Evolutionary conservation across 768 basidiomycete genomes (phyloP).

Genomic region (Russula dissimulans): DNA sequence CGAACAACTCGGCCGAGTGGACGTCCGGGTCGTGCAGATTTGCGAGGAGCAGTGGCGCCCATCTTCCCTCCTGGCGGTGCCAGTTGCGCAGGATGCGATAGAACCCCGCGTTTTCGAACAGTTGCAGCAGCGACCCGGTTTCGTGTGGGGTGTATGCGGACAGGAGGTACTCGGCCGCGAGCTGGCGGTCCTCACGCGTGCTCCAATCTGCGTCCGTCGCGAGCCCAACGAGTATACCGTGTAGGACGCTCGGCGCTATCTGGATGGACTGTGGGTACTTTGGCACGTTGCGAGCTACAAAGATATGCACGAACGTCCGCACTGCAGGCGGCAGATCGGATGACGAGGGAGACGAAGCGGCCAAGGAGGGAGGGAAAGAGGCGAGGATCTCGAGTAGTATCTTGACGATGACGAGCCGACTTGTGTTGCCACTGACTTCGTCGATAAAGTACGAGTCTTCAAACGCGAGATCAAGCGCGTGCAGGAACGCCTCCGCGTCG

Average conservation of each 20-base stretch:
- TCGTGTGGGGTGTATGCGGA: constrained; percentile 87
- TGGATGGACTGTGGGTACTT: constrained; percentile 81
- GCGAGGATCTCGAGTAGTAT: constrained; percentile 70
- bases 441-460: constrained; percentile 90
- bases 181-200: constrained; percentile 88
- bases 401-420: constrained; percentile 73
- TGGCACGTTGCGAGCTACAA: constrained; percentile 91
- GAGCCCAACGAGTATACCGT: constrained; percentile 69
- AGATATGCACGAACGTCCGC: constrained; percentile 84
- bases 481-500: constrained; percentile 89
- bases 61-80: constrained; percentile 66
- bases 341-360: constrained; percentile 23
- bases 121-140: constrained; percentile 47
- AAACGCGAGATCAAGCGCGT: constrained; percentile 89
- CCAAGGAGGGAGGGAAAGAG: neutral
- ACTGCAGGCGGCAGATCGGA: constrained; percentile 51
- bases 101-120: constrained; percentile 82
- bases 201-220: constrained; percentile 63
- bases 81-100: constrained; percentile 81
- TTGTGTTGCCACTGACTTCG: constrained; percentile 45
- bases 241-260: constrained; percentile 56
- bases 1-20: constrained; percentile 50
- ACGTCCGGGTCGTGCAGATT: constrained; percentile 69
- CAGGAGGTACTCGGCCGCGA: constrained; percentile 88
- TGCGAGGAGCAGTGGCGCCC: constrained; percentile 64